phyloP scores from a whole-genome alignment of 768 basidiomycete species.

The Leccinum variicolor region DNA sequence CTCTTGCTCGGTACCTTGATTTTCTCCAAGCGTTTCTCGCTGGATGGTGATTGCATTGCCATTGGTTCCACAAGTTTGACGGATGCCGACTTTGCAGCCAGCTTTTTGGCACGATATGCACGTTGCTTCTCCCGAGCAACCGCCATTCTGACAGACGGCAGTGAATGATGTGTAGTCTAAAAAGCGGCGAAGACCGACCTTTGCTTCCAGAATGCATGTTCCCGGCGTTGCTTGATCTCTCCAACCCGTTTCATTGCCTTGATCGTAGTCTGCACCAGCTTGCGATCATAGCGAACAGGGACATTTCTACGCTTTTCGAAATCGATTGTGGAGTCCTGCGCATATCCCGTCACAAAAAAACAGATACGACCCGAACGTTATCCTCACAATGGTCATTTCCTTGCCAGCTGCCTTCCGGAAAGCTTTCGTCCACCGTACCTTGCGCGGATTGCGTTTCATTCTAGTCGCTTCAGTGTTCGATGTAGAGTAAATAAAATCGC shows the following conservation, averaged over 20 bases:
- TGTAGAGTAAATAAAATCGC: not conserved
- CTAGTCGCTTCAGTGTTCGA: constrained; percentile 36
- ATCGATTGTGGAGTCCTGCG: constrained; percentile 94
- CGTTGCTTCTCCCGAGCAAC: constrained; percentile 75
- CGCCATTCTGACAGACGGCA: constrained; percentile 64
- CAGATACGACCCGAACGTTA: constrained; percentile 2
- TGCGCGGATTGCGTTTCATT: constrained; percentile 99
- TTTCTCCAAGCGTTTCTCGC: constrained; percentile 65
- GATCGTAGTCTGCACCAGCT: constrained; percentile 87
- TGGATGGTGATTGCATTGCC: constrained; percentile 37
- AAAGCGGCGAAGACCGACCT: constrained; percentile 42
- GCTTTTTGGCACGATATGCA: constrained; percentile 63
- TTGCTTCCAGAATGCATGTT: constrained; percentile 95
- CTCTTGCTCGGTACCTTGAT: constrained; percentile 67
- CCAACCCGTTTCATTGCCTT: constrained; percentile 94
- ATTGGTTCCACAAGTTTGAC: constrained; percentile 68
- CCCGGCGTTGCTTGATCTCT: constrained; percentile 88
- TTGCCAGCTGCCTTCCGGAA: constrained; percentile 98
- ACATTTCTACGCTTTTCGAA: constrained; percentile 99
- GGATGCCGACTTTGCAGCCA: constrained; percentile 51
- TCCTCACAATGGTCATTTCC: constrained; percentile 94
- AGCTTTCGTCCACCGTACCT: constrained; percentile 99
- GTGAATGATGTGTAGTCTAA: not conserved
- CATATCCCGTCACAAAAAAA: not conserved
- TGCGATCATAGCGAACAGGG: constrained; percentile 95